Evolutionary conservation across 1,284 basidiomycete species (phyloP).

Genomic region (Cryptococcus sp.): DNA sequence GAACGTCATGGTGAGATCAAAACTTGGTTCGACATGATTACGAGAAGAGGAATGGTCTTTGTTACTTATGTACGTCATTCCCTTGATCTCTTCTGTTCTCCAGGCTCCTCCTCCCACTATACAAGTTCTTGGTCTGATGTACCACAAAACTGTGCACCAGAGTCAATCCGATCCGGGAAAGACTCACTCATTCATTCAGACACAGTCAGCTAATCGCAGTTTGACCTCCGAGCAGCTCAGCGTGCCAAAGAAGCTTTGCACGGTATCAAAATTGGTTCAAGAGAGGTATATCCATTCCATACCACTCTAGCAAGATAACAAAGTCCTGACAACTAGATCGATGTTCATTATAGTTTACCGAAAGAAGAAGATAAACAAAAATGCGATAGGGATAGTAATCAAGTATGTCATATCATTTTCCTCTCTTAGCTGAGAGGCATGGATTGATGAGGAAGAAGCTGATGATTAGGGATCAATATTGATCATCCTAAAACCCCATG

Average conservation of each 20-base stretch:
- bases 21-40: constrained; percentile 92
- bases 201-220: constrained; percentile 54
- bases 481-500: constrained; percentile 63
- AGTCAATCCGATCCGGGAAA: background rate
- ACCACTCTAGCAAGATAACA: no score
- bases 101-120: no score
- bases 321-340: constrained; percentile 68
- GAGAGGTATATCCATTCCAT: constrained; percentile 74
- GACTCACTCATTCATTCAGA: background rate
- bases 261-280: constrained; percentile 73
- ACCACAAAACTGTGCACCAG: no score
- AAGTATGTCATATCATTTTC: constrained; percentile 53
- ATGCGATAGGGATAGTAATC: constrained; percentile 80
- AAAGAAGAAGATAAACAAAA: constrained; percentile 72
- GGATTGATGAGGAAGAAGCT: background rate
- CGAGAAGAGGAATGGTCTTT: constrained; percentile 93
- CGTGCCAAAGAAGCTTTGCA: constrained; percentile 81
- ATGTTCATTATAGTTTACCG: constrained; percentile 95
- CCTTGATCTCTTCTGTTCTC: no score
- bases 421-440: background rate
- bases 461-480: constrained; percentile 71
- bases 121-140: background rate
- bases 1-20: constrained; percentile 91
- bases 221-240: constrained; percentile 84
- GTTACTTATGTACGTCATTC: constrained; percentile 85